Evolutionary conservation across 2,329 filamentous ascomycete genomes (phyloP).

Genomic region (Amesomyces nigricolor): DNA sequence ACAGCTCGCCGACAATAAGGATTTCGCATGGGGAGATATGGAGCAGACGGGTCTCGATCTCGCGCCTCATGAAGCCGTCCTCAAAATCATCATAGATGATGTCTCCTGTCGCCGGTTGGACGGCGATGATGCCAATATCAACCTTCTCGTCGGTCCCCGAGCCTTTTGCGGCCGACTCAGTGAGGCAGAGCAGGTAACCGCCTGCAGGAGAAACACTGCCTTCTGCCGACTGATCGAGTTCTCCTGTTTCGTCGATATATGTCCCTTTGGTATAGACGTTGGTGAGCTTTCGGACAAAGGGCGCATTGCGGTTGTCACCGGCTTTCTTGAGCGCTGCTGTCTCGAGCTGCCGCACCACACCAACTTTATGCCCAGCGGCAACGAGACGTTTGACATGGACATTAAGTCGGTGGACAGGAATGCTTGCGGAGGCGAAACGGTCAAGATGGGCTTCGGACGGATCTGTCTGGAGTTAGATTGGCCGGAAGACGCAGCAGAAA

Average conservation of each 20-base stretch:
- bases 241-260: conserved; percentile 89
- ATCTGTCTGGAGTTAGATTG: conserved; percentile 41
- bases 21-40: conserved; percentile 97
- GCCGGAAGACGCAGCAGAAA: neutral
- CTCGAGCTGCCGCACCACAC: conserved; percentile 88
- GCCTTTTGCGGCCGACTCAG: conserved; percentile 72
- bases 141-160: conserved; percentile 89
- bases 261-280: conserved; percentile 98
- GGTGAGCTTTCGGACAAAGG: conserved; percentile 87
- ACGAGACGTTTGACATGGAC: conserved; percentile 94
- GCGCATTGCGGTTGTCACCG: conserved; percentile 87
- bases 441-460: conserved; percentile 87
- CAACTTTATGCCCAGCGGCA: conserved; percentile 89
- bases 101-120: conserved; percentile 92
- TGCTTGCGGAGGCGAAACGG: conserved; percentile 90
- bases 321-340: conserved; percentile 94
- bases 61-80: conserved; percentile 94
- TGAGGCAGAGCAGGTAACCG: conserved; percentile 94
- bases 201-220: conserved; percentile 47
- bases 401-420: conserved; percentile 83
- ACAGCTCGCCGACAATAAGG: conserved; percentile 83
- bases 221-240: conserved; percentile 53
- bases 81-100: conserved; percentile 95
- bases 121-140: conserved; percentile 83
- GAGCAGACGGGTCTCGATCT: conserved; percentile 89